Evolutionary conservation across 176 grass and related monocot species (phyloP).

Genomic region (Oryza longistaminata): DNA sequence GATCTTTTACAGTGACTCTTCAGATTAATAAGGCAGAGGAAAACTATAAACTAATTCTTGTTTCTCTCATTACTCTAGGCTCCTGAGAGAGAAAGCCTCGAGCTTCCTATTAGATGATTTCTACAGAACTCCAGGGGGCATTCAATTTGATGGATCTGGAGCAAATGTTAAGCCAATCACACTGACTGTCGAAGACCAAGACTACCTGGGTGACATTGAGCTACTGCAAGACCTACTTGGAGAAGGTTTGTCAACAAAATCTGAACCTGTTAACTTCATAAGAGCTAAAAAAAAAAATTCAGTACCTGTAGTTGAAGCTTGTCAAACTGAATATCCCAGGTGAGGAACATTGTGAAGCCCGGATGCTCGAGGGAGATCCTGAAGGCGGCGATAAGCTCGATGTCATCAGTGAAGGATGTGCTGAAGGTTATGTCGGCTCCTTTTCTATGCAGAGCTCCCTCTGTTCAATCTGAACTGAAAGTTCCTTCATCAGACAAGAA

Average conservation of each 20-base stretch:
- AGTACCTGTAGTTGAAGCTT: neutral
- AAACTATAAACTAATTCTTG: neutral
- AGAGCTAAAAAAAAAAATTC: neutral
- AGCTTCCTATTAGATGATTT: slow-evolving; percentile 62
- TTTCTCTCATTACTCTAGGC: slow-evolving; percentile 15
- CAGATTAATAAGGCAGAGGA: neutral
- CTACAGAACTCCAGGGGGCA: slow-evolving; percentile 49
- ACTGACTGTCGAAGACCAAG: slow-evolving; percentile 46
- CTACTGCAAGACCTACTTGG: slow-evolving; percentile 45
- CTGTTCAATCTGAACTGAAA: slow-evolving; percentile 36
- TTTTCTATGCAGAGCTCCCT: slow-evolving; percentile 32
- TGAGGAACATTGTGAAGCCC: slow-evolving; percentile 46
- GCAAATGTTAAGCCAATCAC: slow-evolving; percentile 40
- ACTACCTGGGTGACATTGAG: slow-evolving; percentile 52
- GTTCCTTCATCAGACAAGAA: neutral
- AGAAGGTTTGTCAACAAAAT: slow-evolving; percentile 42
- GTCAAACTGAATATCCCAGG: slow-evolving; percentile 23
- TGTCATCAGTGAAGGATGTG: slow-evolving; percentile 35
- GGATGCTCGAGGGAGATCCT: slow-evolving; percentile 46
- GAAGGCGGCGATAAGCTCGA: slow-evolving; percentile 44
- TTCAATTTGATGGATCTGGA: slow-evolving; percentile 52
- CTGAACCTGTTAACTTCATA: neutral
- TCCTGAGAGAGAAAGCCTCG: slow-evolving; percentile 43
- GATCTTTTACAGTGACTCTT: neutral
- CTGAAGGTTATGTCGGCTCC: slow-evolving; percentile 34